Percentiles rank a stretch among this genome's conserved stretches.
These are phyloP conservation scores for Aureobasidium sp. DNA, from an alignment of 2,329 filamentous ascomycete genomes.

Conservation along the genomic window DNA sequence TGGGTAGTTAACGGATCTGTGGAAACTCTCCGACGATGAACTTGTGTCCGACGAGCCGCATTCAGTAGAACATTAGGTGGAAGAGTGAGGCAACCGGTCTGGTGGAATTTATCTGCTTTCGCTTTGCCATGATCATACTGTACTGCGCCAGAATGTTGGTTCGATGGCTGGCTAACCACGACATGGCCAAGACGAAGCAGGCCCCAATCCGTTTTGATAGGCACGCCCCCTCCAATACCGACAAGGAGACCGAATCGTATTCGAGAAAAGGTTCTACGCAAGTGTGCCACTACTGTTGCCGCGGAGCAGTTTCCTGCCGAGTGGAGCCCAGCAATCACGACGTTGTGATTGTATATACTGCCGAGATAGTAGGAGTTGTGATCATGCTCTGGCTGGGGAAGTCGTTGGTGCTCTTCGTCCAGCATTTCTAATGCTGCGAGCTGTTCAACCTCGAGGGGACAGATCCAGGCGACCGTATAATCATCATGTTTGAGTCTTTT, in stretches of 20 bases:
- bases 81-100: conserved; percentile 2
- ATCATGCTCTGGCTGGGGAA: conserved; percentile 16
- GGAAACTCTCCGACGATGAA: not conserved
- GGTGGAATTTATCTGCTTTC: conserved; percentile 9
- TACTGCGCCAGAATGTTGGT: conserved; percentile 16
- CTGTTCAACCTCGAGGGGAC: conserved; percentile 26
- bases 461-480: conserved; percentile 31
- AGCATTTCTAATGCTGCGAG: conserved; percentile 27
- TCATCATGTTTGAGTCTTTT: conserved; percentile 21
- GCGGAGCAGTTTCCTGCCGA: conserved; percentile 17
- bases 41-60: conserved; percentile 3
- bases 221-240: conserved; percentile 23
- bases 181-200: conserved; percentile 20
- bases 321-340: conserved; percentile 8
- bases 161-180: conserved; percentile 21
- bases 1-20: not conserved
- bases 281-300: conserved; percentile 17
- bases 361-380: conserved; percentile 24
- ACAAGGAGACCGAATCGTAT: conserved; percentile 24
- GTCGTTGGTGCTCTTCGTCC: conserved; percentile 23
- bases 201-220: not conserved
- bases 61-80: conserved; percentile 15
- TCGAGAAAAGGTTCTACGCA: conserved; percentile 8
- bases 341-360: conserved; percentile 22
- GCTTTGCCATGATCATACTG: conserved; percentile 23